Conservation (phyloP, 2,329 filamentous ascomycete species). For the Fusarium irregulare region DNA sequence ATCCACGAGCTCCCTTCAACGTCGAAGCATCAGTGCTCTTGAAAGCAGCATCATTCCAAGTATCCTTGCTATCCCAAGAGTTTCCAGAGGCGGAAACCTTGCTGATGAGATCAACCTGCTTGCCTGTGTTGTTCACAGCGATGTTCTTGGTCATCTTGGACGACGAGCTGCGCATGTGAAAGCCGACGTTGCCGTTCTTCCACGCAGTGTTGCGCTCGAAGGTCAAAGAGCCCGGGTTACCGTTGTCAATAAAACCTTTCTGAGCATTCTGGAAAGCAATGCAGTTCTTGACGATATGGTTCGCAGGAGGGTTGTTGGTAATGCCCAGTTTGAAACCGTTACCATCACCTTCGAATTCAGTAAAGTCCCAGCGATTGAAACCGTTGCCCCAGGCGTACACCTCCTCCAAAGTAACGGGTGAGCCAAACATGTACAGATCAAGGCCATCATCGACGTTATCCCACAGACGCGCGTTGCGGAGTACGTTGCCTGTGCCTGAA, state of each 20-base stretch:
- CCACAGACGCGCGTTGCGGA: conserved; percentile 60
- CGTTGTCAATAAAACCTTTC: conserved; percentile 61
- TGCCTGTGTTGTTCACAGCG: conserved; percentile 44
- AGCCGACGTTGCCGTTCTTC: conserved; percentile 54
- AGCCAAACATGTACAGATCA: conserved; percentile 52
- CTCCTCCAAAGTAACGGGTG: conserved; percentile 57
- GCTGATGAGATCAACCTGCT: conserved; percentile 24
- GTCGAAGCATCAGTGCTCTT: conserved; percentile 50
- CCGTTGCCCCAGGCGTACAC: conserved; percentile 60
- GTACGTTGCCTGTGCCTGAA: conserved; percentile 57
- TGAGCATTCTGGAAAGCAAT: conserved; percentile 58
- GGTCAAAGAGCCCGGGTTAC: conserved; percentile 54
- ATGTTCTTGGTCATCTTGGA: conserved; percentile 55
- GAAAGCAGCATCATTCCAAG: conserved; percentile 54
- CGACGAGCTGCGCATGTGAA: conserved; percentile 39
- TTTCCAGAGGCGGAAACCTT: conserved; percentile 51
- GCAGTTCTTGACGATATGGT: conserved; percentile 58
- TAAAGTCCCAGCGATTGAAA: conserved; percentile 58
- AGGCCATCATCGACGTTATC: conserved; percentile 63
- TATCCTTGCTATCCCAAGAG: conserved; percentile 55
- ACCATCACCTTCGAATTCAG: conserved; percentile 57
- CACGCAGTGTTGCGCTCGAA: conserved; percentile 59
- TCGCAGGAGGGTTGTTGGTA: conserved; percentile 51
- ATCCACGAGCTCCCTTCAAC: conserved; percentile 53
- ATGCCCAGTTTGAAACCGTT: conserved; percentile 62